Conservation (phyloP, 2,329 filamentous ascomycete genomes). For the Colletotrichum orbiculare region DNA sequence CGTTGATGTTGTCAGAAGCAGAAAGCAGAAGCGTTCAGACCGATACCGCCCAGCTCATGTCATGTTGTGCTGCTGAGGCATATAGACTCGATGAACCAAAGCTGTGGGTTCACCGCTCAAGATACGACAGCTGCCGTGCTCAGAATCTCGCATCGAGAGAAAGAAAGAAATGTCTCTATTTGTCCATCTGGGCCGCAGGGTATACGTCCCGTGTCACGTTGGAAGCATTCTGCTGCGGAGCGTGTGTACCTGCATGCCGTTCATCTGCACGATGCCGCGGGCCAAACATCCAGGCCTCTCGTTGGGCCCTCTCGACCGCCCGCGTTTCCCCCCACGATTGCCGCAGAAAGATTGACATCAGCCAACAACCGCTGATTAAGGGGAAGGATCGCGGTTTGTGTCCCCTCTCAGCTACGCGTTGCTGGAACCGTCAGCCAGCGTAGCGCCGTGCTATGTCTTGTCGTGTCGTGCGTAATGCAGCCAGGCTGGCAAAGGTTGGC, state of each 20-base stretch:
- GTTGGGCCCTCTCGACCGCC: not conserved
- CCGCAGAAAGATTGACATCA: not conserved
- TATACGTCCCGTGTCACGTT: not conserved
- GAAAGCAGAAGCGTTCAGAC: no score
- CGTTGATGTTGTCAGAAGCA: no score
- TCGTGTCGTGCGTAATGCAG: slow-evolving; percentile 1
- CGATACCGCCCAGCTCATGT: no score
- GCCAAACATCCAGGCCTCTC: not conserved
- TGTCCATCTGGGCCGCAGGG: not conserved
- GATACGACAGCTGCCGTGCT: slow-evolving; percentile 7
- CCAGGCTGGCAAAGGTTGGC: not conserved
- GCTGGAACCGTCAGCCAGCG: not conserved
- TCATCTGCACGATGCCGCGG: slow-evolving; percentile 25
- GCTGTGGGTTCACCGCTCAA: not conserved
- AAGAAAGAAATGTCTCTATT: not conserved
- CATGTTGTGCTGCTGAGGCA: not conserved
- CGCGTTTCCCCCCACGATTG: not conserved
- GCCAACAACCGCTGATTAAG: slow-evolving; percentile 6
- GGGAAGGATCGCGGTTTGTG: not conserved
- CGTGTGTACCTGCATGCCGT: slow-evolving; percentile 25
- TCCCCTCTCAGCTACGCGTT: not conserved
- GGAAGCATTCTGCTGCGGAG: not conserved
- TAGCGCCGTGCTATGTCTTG: no score
- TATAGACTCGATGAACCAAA: not conserved
- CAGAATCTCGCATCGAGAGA: not conserved